Evolutionary conservation across 768 basidiomycete genomes (phyloP).

Genomic region (Pisolithus orientalis): DNA sequence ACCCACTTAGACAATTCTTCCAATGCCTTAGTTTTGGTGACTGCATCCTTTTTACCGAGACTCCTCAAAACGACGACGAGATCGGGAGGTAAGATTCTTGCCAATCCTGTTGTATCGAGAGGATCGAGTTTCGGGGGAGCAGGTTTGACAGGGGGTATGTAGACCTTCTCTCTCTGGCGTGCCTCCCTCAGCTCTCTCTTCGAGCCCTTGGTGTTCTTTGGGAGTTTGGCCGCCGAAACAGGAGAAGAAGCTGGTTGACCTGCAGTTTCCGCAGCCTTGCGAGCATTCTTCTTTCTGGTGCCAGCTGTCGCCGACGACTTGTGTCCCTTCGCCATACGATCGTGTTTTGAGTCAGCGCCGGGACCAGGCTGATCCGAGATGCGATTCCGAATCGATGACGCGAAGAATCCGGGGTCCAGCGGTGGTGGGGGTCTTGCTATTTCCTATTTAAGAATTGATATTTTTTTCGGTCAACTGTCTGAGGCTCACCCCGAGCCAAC

Average conservation of each 20-base stretch:
- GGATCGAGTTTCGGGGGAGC: constrained; percentile 74
- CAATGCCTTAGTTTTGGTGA: constrained; percentile 78
- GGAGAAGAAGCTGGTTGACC: constrained; percentile 29
- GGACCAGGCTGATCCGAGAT: neutral
- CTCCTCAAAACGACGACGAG: constrained; percentile 75
- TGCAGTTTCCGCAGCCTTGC: constrained; percentile 47
- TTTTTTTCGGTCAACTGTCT: neutral
- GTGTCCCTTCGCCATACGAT: constrained; percentile 35
- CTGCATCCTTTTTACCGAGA: constrained; percentile 83
- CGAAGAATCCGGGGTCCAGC: neutral
- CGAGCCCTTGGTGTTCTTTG: constrained; percentile 42
- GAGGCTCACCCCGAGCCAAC: neutral
- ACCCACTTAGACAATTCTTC: constrained; percentile 78
- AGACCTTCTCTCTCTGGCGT: constrained; percentile 73
- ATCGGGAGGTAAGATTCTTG: constrained; percentile 68
- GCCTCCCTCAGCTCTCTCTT: constrained; percentile 55
- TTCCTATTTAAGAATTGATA: neutral
- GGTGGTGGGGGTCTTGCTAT: neutral
- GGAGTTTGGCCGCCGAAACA: constrained; percentile 29
- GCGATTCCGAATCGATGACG: neutral
- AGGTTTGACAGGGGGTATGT: constrained; percentile 82
- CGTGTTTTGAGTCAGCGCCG: neutral
- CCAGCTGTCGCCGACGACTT: constrained; percentile 81
- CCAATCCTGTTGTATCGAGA: constrained; percentile 76
- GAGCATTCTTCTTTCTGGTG: constrained; percentile 91